Evolutionary conservation across 2,329 filamentous ascomycete genomes (phyloP).

Genomic region (Cryphonectria naterciae): DNA sequence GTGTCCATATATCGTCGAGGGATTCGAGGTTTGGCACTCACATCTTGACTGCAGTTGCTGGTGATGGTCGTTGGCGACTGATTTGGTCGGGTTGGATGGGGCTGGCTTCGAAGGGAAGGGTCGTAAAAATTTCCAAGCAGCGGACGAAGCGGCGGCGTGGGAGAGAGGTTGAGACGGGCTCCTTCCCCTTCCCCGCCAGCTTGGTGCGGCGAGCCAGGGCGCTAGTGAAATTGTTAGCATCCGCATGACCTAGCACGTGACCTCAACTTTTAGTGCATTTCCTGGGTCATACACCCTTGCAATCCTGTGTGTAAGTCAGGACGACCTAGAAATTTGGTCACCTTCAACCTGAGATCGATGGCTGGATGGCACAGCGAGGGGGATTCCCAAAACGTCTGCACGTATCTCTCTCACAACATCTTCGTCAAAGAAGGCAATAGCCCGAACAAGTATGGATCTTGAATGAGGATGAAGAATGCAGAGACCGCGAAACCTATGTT

Average conservation of each 20-base stretch:
- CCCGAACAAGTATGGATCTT: too few species aligned
- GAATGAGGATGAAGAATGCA: too few species aligned
- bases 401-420: not conserved
- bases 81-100: conserved; percentile 29
- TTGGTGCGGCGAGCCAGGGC: conserved; percentile 19
- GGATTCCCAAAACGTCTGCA: not conserved
- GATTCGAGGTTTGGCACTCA: conserved; percentile 37
- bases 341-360: not conserved
- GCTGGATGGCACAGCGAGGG: not conserved
- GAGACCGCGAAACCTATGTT: too few species aligned
- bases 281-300: not conserved
- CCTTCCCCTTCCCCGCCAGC: conserved; percentile 17
- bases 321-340: not conserved
- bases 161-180: conserved; percentile 24
- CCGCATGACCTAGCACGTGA: conserved; percentile 29
- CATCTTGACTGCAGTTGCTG: conserved; percentile 45
- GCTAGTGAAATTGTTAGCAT: conserved; percentile 28
- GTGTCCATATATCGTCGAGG: conserved; percentile 20
- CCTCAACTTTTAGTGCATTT: not conserved
- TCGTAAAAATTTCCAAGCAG: conserved; percentile 29
- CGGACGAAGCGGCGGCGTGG: conserved; percentile 26
- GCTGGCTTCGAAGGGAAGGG: conserved; percentile 31
- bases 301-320: not conserved
- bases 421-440: not conserved
- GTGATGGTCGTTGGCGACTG: conserved; percentile 42